Evolutionary conservation across 192 early-diverging fungal genomes (phyloP).

Genomic region (Dispira simplex): DNA sequence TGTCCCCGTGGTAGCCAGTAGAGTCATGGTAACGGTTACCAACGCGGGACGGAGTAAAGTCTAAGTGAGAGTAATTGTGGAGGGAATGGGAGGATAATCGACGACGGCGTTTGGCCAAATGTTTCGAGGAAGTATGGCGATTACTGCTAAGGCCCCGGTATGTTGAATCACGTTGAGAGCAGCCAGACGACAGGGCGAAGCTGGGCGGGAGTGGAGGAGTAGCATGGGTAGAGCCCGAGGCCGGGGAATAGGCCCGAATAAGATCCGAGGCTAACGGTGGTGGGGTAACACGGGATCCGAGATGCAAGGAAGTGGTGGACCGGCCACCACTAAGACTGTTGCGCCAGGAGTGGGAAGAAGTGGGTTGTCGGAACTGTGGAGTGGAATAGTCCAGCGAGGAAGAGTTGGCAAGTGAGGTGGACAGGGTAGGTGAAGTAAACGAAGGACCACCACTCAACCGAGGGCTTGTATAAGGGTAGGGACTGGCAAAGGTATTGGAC

Average conservation of each 20-base stretch:
- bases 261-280: no score
- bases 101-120: not conserved
- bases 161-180: not conserved
- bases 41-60: not conserved
- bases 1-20: not conserved
- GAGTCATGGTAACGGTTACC: not conserved
- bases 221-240: not conserved
- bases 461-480: not conserved
- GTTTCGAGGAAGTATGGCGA: not conserved
- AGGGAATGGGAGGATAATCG: not conserved
- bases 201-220: not conserved
- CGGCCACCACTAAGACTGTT: no score
- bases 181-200: not conserved
- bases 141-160: not conserved
- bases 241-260: conserved; percentile 1
- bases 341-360: no score
- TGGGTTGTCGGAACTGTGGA: no score
- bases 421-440: no score
- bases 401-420: no score
- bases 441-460: not conserved
- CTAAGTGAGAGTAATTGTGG: not conserved
- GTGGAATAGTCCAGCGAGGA: not conserved
- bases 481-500: not conserved
- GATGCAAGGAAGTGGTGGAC: no score
- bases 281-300: no score